These are phyloP conservation scores for Stephanodiscus minutulus DNA, from an alignment of 108 stramenopile species.

Conservation along the genomic window DNA sequence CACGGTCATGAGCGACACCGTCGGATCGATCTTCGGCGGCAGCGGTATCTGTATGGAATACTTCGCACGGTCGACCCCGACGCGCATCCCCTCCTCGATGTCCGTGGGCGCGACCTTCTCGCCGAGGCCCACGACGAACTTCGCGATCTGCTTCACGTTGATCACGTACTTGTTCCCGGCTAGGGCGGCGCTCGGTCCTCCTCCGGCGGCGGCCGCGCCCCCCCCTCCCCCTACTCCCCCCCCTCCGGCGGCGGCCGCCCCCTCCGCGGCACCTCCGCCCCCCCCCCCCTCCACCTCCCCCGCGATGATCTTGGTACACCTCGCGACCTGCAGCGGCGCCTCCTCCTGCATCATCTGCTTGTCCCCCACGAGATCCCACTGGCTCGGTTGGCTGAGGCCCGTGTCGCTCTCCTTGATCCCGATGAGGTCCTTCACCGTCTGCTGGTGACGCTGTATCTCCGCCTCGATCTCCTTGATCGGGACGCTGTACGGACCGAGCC, in stretches of 20 bases:
- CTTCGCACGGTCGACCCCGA: constrained; percentile 96
- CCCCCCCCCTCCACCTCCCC: constrained; percentile 61
- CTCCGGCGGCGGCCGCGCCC: constrained; percentile 5
- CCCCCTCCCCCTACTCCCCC: constrained; percentile 45
- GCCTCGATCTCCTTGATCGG: constrained; percentile 94
- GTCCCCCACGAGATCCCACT: constrained; percentile 99
- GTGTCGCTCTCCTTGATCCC: constrained; percentile 99
- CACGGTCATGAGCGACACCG: constrained; percentile 98
- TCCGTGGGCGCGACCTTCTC: constrained; percentile 99
- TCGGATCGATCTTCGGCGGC: constrained; percentile 99
- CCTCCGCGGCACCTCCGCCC: constrained; percentile 7
- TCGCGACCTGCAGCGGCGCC: constrained; percentile 95
- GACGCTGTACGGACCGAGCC: constrained; percentile 94
- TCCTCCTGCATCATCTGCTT: constrained; percentile 99
- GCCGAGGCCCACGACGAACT: constrained; percentile 97
- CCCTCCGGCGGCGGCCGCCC: neutral
- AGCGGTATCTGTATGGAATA: constrained; percentile 98
- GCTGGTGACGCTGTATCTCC: constrained; percentile 94
- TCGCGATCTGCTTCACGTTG: constrained; percentile 99
- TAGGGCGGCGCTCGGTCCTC: constrained; percentile 26
- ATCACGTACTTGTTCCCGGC: constrained; percentile 95
- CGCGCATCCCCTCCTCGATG: constrained; percentile 99
- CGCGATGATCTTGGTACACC: constrained; percentile 98
- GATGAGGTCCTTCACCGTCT: constrained; percentile 97
- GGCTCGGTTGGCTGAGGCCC: constrained; percentile 95